phyloP scores from a whole-genome alignment of 371 early-diverging fungal genomes.

The Zychaea mexicana region DNA sequence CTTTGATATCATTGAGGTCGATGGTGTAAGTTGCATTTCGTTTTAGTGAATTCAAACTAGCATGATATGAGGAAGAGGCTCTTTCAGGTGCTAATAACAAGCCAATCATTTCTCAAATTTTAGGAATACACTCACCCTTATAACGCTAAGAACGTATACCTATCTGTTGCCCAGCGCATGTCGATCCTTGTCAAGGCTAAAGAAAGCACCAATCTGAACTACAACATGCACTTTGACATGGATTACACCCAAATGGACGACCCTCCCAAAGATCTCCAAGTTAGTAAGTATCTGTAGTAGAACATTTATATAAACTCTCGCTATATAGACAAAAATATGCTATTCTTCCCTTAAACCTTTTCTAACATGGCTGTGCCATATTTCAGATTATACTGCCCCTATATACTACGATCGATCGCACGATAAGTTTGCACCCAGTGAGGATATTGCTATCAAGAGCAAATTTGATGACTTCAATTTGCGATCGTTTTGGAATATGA shows the following conservation, averaged over 20 bases:
- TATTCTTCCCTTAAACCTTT: no score
- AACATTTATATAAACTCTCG: no score
- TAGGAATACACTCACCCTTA: slow-evolving; percentile 49
- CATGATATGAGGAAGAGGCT: no score
- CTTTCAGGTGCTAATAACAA: no score
- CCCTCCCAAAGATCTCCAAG: slow-evolving; percentile 50
- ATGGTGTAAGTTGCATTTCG: slow-evolving; percentile 68
- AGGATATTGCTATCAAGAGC: slow-evolving; percentile 25
- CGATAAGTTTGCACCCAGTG: slow-evolving; percentile 35
- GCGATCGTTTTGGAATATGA: slow-evolving; percentile 34
- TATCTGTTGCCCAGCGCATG: slow-evolving; percentile 69
- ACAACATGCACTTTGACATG: slow-evolving; percentile 70
- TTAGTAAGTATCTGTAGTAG: slow-evolving; percentile 26
- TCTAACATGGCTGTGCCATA: no score
- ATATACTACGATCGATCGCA: slow-evolving; percentile 47
- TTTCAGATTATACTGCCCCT: slow-evolving; percentile 50
- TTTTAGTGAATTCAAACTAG: no score
- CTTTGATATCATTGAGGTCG: slow-evolving; percentile 77
- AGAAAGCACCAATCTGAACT: slow-evolving; percentile 58
- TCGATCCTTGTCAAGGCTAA: slow-evolving; percentile 72
- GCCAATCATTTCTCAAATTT: no score
- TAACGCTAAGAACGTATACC: slow-evolving; percentile 46
- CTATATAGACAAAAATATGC: no score
- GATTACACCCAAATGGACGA: slow-evolving; percentile 72
- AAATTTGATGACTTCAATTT: slow-evolving; percentile 54